phyloP scores from a whole-genome alignment of 1,284 basidiomycete genomes.

The Apiotrichum veenhuisii region DNA sequence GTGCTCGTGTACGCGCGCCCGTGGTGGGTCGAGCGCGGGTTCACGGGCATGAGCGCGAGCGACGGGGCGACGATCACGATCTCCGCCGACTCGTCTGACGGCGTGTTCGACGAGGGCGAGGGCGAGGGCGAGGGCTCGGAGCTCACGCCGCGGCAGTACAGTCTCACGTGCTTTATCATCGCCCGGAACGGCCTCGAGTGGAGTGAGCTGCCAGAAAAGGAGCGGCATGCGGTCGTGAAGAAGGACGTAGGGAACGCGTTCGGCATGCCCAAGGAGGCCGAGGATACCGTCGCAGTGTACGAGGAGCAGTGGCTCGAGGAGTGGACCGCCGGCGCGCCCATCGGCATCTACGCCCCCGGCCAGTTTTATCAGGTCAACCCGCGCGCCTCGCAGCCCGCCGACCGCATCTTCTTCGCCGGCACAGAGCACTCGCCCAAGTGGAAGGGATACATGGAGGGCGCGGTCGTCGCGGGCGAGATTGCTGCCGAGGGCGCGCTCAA shows the following conservation, averaged over 20 bases:
- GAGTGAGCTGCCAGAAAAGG: not conserved
- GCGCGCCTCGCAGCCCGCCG: not conserved
- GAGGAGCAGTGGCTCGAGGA: constrained; percentile 4
- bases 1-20: constrained; percentile 12
- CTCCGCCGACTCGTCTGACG: constrained; percentile 10
- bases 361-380: not conserved
- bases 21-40: constrained; percentile 15
- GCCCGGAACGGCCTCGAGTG: not conserved
- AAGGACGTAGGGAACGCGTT: constrained; percentile 1
- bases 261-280: not conserved
- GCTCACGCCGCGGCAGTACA: not conserved
- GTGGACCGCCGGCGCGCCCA: constrained; percentile 5
- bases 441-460: constrained; percentile 20
- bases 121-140: not conserved
- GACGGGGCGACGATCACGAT: not conserved
- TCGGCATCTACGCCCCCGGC: not conserved
- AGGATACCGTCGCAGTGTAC: not conserved
- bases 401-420: constrained; percentile 10
- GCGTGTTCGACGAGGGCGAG: not conserved
- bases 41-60: not conserved
- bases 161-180: constrained; percentile 1
- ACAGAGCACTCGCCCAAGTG: constrained; percentile 12
- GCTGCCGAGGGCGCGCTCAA: not conserved
- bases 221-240: not conserved
- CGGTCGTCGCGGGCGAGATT: not conserved